These are phyloP conservation scores for Carpinus fangiana DNA, from an alignment of 306 rosid genomes.

Conservation along the genomic window DNA sequence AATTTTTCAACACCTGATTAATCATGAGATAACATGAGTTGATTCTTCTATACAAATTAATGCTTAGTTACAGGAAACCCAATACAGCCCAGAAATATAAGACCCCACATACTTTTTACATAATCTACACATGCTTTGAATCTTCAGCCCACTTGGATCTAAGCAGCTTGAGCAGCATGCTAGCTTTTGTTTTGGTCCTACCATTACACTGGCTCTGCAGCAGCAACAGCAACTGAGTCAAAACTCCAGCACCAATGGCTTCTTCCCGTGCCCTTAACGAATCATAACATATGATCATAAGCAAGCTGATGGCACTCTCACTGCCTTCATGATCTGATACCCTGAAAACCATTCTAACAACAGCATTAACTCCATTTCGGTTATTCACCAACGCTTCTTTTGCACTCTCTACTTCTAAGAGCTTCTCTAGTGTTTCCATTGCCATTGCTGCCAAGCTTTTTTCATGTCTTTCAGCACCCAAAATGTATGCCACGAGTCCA, in stretches of 20 bases:
- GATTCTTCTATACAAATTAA: conserved; percentile 1
- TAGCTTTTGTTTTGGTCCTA: conserved; percentile 68
- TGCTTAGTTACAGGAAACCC: conserved; percentile 10
- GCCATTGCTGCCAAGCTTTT: conserved; percentile 43
- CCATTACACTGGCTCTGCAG: conserved; percentile 69
- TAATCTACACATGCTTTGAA: conserved; percentile 28
- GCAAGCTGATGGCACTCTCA: conserved; percentile 64
- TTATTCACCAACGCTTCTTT: conserved; percentile 49
- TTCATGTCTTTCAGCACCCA: conserved; percentile 39
- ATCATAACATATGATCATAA: conserved; percentile 49
- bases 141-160: conserved; percentile 63
- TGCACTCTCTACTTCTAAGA: conserved; percentile 48
- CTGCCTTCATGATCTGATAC: conserved; percentile 69
- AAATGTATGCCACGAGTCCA: conserved; percentile 56
- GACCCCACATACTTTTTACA: conserved; percentile 17
- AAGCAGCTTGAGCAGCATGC: conserved; percentile 75
- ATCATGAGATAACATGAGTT: not conserved
- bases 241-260: conserved; percentile 61
- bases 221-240: conserved; percentile 69
- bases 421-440: conserved; percentile 56
- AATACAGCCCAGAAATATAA: conserved; percentile 3
- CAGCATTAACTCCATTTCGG: conserved; percentile 41
- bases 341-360: conserved; percentile 68
- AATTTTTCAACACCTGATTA: not conserved
- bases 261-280: conserved; percentile 55